phyloP scores from a whole-genome alignment of 139 green algal species.

The Desmodesmus armatus region DNA sequence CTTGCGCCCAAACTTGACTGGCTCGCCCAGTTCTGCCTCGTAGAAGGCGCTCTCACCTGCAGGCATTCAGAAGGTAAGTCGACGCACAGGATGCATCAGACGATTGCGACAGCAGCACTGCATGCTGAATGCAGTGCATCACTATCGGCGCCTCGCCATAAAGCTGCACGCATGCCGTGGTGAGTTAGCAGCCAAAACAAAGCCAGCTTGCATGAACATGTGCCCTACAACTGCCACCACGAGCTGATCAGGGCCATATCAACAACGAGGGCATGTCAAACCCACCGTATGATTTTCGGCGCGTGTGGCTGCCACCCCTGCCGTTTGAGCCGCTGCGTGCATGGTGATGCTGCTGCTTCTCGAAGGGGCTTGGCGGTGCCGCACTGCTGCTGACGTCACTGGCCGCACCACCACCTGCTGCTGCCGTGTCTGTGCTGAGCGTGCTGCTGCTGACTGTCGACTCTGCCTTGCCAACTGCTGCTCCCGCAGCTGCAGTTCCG shows the following conservation, averaged over 20 bases:
- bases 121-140: constrained; percentile 2
- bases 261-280: no score
- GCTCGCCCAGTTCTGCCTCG: not conserved
- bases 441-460: constrained; percentile 19
- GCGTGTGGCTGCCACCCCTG: not conserved
- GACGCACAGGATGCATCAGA: no score
- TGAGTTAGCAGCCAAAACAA: not conserved
- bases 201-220: no score
- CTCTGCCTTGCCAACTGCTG: constrained; percentile 21
- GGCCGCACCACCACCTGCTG: not conserved
- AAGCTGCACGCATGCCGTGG: not conserved
- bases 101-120: no score
- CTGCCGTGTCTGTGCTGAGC: constrained; percentile 1
- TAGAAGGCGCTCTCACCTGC: no score
- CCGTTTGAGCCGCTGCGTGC: not conserved
- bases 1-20: not conserved
- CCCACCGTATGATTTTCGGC: constrained; percentile 17
- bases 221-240: no score
- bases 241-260: no score
- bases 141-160: not conserved
- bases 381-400: not conserved
- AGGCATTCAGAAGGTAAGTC: no score
- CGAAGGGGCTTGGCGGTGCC: not conserved
- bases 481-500: not conserved
- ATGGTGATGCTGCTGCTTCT: constrained; percentile 4